Evolutionary conservation across 2,329 filamentous ascomycete species (phyloP), one percentile per base, ranked within the genome.

Genomic region (Colletotrichum sojae): DNA sequence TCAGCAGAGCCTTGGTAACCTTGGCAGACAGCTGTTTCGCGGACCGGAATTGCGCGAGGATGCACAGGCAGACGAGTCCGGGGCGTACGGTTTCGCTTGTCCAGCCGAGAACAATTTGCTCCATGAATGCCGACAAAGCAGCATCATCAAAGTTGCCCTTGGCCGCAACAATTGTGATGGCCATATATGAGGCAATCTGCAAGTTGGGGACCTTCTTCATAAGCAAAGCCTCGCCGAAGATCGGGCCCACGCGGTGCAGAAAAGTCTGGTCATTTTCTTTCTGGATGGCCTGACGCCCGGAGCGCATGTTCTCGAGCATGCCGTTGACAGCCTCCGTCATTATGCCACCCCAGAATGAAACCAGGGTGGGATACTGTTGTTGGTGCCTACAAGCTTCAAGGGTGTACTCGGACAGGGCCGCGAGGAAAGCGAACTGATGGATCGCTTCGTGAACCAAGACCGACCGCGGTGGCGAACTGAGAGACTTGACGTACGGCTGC

Each of bases 291-390:
- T 87, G 87, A 72, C 94, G 88, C 61, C 95, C 95, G 2, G 94
- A 95, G 73, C 89, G 90, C 70, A 90, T 87, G 63, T 87, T 88
- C 75, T 97, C 94, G 67, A 98, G 82, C 84, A 96, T 94, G 36
- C 90, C 91, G 71, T 93, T 92, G 67, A 97, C 87, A 12, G 95
- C 91, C 80, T 99, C 95, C 0, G 94, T 94, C 78, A 93, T 91
- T 59, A 98, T 86, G 53, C 94, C 92, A 5, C 92, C 94, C 95
- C 96, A 99, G 78, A 99, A 98, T 0, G 93, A 92, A 63, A 97
- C 82, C 68, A 98, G 83, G 1, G 90, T 89, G 46, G 93, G 89
- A 74, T 96, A 93, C 62, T 95, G 90, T 67, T 93, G 91, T 61
- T 90, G 88, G 48, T 88, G 85, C 61, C 89, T 88, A 76, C 94